Evolutionary conservation across 345 rosid genomes (phyloP).

Genomic region (Capsella bursapastoris): DNA sequence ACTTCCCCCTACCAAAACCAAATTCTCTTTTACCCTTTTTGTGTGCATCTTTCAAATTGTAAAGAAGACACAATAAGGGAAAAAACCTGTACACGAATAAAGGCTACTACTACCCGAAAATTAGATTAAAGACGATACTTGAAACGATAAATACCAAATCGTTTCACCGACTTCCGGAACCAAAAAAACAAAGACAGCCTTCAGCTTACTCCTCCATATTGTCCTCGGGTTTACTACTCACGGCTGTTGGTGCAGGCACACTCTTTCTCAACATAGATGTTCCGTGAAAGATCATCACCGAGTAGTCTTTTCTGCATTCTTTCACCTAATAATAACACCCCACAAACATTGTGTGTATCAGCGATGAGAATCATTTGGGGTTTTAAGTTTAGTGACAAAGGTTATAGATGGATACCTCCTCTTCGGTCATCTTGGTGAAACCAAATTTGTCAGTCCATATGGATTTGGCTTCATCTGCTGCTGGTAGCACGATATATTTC

Average conservation of each 20-base stretch:
- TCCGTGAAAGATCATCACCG: slow-evolving; percentile 81
- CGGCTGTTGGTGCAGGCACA: slow-evolving; percentile 53
- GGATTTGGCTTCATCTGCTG: slow-evolving; percentile 88
- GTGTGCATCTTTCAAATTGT: slow-evolving; percentile 12
- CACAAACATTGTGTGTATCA: slow-evolving; percentile 26
- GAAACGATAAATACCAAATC: not conserved
- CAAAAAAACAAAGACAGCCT: slow-evolving; percentile 15
- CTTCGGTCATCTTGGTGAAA: slow-evolving; percentile 59
- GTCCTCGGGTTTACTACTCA: slow-evolving; percentile 42
- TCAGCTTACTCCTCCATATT: slow-evolving; percentile 32
- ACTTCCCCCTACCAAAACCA: slow-evolving; percentile 35
- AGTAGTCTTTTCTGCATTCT: slow-evolving; percentile 60
- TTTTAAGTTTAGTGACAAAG: not conserved
- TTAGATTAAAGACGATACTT: not conserved
- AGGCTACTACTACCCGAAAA: slow-evolving; percentile 26
- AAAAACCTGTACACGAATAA: slow-evolving; percentile 32
- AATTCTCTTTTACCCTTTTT: slow-evolving; percentile 11
- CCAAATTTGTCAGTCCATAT: slow-evolving; percentile 90
- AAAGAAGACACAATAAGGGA: slow-evolving; percentile 21
- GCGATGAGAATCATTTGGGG: not conserved
- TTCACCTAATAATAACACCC: slow-evolving; percentile 27
- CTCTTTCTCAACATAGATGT: slow-evolving; percentile 78
- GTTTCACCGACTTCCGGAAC: slow-evolving; percentile 7
- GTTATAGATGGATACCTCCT: slow-evolving; percentile 55
- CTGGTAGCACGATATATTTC: slow-evolving; percentile 78